Percentiles rank a stretch among this genome's conserved stretches.
Evolutionary conservation across 23 red algal species (phyloP).

Genomic region (Gracilaria vermiculophylla): DNA sequence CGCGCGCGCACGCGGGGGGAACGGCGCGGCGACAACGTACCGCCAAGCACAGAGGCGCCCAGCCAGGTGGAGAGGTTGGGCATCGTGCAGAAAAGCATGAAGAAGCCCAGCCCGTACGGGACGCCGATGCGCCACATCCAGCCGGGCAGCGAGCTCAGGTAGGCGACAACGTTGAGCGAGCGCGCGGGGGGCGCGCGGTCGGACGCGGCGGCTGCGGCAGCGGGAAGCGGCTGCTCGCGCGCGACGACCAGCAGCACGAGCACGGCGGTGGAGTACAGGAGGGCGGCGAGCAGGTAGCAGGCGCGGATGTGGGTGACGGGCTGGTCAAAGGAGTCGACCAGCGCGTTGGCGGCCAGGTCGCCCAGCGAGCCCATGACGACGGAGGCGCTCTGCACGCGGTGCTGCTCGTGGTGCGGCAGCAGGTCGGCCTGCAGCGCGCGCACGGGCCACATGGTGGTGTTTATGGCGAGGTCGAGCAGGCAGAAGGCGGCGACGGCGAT

Average conservation of each 20-base stretch:
- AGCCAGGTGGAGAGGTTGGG: conserved; percentile 67
- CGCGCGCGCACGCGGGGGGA: too few species aligned
- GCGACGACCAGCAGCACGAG: conserved; percentile 35
- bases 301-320: conserved; percentile 43
- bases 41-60: conserved; percentile 63
- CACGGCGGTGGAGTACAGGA: conserved; percentile 20
- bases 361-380: conserved; percentile 43
- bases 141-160: conserved; percentile 22
- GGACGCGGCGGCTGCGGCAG: background rate
- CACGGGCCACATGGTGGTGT: conserved; percentile 71
- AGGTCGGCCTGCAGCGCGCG: conserved; percentile 67
- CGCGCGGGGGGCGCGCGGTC: background rate
- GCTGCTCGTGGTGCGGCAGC: conserved; percentile 45
- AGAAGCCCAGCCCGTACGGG: conserved; percentile 41
- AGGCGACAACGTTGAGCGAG: conserved; percentile 20
- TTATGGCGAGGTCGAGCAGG: conserved; percentile 38
- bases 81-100: conserved; percentile 55
- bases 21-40: too few species aligned
- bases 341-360: conserved; percentile 46
- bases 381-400: conserved; percentile 55
- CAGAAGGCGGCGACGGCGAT: conserved; percentile 44
- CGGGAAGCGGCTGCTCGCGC: conserved; percentile 27
- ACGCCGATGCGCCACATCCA: conserved; percentile 52
- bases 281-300: conserved; percentile 2
- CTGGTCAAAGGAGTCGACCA: conserved; percentile 38